A percentile compares a stretch with the other conserved stretches of the same genome.
phyloP scores from a whole-genome alignment of 2,329 filamentous ascomycete species.

The Aspergillus glaucus region DNA sequence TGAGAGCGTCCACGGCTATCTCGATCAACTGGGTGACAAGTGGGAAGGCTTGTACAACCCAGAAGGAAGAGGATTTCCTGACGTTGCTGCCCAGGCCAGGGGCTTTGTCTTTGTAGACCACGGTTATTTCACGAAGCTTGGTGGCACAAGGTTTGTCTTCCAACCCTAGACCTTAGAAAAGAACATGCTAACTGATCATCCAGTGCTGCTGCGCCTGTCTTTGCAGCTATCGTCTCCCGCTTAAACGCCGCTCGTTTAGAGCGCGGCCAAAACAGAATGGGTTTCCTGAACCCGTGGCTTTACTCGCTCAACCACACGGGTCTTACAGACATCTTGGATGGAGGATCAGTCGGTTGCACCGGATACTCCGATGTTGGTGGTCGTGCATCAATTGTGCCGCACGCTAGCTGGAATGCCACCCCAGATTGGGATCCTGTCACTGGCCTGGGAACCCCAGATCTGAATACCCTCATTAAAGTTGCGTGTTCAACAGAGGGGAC shows the following conservation, averaged over 20 bases:
- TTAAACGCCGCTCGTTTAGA: constrained; percentile 58
- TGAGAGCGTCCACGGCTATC: constrained; percentile 38
- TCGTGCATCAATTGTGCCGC: constrained; percentile 32
- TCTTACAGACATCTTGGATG: constrained; percentile 45
- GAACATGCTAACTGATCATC: constrained; percentile 9
- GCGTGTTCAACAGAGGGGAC: not conserved
- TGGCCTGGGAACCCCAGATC: constrained; percentile 27
- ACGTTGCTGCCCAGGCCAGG: constrained; percentile 53
- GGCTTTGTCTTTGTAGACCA: constrained; percentile 37
- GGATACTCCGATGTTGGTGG: constrained; percentile 31
- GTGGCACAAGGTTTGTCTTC: constrained; percentile 40
- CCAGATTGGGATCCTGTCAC: constrained; percentile 47
- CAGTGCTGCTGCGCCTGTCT: constrained; percentile 55
- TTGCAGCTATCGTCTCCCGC: constrained; percentile 57
- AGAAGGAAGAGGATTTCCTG: constrained; percentile 55
- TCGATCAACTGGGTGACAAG: constrained; percentile 34
- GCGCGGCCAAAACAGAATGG: constrained; percentile 48
- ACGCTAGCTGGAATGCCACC: constrained; percentile 48
- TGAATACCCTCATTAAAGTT: constrained; percentile 10
- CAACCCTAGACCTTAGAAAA: not conserved
- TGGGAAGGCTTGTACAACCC: constrained; percentile 45
- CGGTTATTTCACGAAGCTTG: constrained; percentile 31
- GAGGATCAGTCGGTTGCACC: constrained; percentile 41
- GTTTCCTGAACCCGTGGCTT: constrained; percentile 59
- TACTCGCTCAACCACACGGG: constrained; percentile 43